Conservation (phyloP, 352 stramenopile genomes). For the Phytophthora melonis region DNA sequence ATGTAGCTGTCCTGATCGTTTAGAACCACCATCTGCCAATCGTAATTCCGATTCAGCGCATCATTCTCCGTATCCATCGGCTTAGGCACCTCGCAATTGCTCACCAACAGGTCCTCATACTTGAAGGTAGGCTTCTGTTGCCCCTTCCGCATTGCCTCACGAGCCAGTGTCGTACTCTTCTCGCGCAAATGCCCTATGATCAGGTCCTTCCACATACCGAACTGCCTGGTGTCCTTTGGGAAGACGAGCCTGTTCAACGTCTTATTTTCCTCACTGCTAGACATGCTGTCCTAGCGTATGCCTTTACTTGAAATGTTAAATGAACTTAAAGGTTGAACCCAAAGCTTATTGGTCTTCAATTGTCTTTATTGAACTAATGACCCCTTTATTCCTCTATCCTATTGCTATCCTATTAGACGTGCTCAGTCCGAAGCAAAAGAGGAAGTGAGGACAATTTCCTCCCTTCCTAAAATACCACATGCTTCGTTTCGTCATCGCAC, state of each 20-base stretch:
- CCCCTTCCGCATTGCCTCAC: neutral
- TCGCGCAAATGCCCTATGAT: neutral
- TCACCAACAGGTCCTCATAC: neutral
- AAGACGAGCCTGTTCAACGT: neutral
- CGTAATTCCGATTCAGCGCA: neutral
- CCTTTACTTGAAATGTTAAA: too few relatives aligned
- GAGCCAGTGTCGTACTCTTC: neutral
- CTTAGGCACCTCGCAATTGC: neutral
- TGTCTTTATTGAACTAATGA: too few relatives aligned
- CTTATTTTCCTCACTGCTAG: neutral
- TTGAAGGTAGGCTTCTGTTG: neutral
- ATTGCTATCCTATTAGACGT: too few relatives aligned
- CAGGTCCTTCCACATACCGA: neutral
- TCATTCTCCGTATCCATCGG: neutral
- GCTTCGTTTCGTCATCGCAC: too few relatives aligned
- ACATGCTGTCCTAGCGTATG: too few relatives aligned
- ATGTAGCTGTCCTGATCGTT: conserved; percentile 9
- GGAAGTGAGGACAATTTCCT: too few relatives aligned
- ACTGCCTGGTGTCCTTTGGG: neutral
- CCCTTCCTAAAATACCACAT: too few relatives aligned
- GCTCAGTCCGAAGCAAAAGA: too few relatives aligned
- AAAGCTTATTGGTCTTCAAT: too few relatives aligned
- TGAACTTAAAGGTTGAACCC: too few relatives aligned
- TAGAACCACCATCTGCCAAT: neutral
- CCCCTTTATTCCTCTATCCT: too few relatives aligned